These are phyloP conservation scores for Sphaceloma murrayae DNA, from an alignment of 2,329 filamentous ascomycete genomes.

Conservation along the genomic window DNA sequence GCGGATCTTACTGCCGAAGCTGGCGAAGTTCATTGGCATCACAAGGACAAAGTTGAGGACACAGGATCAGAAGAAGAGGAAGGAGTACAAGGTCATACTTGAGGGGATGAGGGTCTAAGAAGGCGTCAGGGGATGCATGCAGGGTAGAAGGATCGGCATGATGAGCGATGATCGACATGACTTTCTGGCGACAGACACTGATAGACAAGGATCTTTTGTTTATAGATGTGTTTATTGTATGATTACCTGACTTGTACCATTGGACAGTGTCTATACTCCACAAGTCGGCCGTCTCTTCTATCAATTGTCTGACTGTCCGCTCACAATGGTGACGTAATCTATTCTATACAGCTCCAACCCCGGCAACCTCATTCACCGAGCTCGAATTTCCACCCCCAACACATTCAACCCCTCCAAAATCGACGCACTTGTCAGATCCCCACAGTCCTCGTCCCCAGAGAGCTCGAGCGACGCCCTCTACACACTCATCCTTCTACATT, in stretches of 20 bases:
- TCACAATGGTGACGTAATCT: not conserved
- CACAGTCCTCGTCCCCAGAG: not conserved
- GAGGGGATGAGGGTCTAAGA: slow-evolving; percentile 45
- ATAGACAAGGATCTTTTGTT: too few species aligned
- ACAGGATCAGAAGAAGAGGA: slow-evolving; percentile 62
- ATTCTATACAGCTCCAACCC: not conserved
- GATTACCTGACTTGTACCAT: too few species aligned
- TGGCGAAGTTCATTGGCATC: slow-evolving; percentile 59
- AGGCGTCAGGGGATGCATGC: not conserved
- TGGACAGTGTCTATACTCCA: too few species aligned
- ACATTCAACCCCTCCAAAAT: not conserved
- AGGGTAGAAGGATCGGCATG: not conserved
- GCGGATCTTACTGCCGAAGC: slow-evolving; percentile 54
- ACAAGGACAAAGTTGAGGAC: slow-evolving; percentile 48
- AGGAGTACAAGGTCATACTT: slow-evolving; percentile 74
- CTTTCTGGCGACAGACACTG: slow-evolving; percentile 4
- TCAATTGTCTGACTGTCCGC: too few species aligned
- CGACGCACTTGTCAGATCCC: not conserved
- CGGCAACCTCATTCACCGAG: not conserved
- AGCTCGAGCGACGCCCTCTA: not conserved
- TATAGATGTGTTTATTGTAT: not conserved
- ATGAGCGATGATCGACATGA: not conserved
- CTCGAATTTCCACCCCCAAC: not conserved
- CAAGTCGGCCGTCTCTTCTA: too few species aligned
- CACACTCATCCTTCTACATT: not conserved